These are phyloP conservation scores for Porphyra umbilicalis DNA, from an alignment of 31 red algal species.

Conservation along the genomic window DNA sequence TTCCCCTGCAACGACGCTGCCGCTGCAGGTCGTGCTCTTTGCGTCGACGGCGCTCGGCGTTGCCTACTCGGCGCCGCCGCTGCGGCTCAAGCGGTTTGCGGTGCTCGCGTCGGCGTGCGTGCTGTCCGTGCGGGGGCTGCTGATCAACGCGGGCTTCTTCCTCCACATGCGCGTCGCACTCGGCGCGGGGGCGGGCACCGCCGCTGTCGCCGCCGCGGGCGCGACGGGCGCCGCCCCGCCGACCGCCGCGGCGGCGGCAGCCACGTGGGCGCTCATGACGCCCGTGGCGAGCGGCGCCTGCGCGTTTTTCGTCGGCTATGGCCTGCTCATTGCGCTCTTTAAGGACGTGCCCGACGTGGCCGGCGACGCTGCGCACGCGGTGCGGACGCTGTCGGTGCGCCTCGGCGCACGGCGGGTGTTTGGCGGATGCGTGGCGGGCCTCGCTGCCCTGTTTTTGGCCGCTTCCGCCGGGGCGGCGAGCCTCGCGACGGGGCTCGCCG, in stretches of 20 bases:
- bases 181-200: background rate
- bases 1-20: slow-evolving; percentile 41
- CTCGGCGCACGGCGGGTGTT: slow-evolving; percentile 47
- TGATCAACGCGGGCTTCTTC: slow-evolving; percentile 85
- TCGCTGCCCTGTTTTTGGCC: slow-evolving; percentile 46
- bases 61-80: slow-evolving; percentile 70
- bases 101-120: slow-evolving; percentile 69
- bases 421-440: slow-evolving; percentile 5
- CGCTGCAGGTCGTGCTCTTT: slow-evolving; percentile 42
- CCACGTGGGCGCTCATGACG: slow-evolving; percentile 10
- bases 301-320: slow-evolving; percentile 61
- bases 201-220: slow-evolving; percentile 1
- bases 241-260: background rate
- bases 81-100: slow-evolving; percentile 84
- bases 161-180: slow-evolving; percentile 12
- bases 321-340: slow-evolving; percentile 73
- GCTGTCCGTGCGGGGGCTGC: slow-evolving; percentile 64
- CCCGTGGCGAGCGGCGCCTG: slow-evolving; percentile 30
- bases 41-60: slow-evolving; percentile 61
- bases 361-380: slow-evolving; percentile 36
- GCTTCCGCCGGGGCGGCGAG: slow-evolving; percentile 20
- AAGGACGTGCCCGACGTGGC: slow-evolving; percentile 89
- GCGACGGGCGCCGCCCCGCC: background rate
- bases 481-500: slow-evolving; percentile 5
- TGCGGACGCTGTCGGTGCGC: slow-evolving; percentile 63